Conservation (phyloP, 768 basidiomycete genomes). For the Suillus tomentosus region DNA sequence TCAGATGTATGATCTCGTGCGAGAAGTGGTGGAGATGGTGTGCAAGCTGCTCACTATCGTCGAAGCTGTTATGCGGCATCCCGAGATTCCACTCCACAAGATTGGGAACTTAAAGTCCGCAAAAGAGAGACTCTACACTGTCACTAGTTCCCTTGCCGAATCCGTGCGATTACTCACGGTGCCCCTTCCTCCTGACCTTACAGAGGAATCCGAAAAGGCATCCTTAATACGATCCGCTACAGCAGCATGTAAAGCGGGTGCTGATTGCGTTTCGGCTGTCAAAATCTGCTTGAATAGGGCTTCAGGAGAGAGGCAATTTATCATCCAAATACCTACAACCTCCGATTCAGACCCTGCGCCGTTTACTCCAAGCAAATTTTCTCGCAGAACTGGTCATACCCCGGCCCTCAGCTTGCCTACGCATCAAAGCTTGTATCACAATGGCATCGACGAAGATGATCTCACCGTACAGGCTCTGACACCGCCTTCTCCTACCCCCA, state of each 20-base stretch:
- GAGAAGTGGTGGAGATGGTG: slow-evolving; percentile 91
- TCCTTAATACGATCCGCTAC: slow-evolving; percentile 84
- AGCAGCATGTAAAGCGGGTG: slow-evolving; percentile 80
- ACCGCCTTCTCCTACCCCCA: slow-evolving; percentile 27
- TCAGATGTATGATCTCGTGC: slow-evolving; percentile 92
- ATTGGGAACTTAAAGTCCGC: slow-evolving; percentile 65
- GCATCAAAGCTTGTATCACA: slow-evolving; percentile 38
- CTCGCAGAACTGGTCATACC: slow-evolving; percentile 36
- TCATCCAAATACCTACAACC: slow-evolving; percentile 60
- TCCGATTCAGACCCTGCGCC: slow-evolving; percentile 46
- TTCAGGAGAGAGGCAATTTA: slow-evolving; percentile 60
- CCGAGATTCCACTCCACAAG: slow-evolving; percentile 65
- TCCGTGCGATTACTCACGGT: slow-evolving; percentile 78
- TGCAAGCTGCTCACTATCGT: slow-evolving; percentile 90
- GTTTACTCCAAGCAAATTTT: slow-evolving; percentile 52
- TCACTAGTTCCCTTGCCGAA: slow-evolving; percentile 85
- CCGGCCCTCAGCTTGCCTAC: slow-evolving; percentile 36
- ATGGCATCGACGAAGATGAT: slow-evolving; percentile 58
- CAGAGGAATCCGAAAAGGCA: slow-evolving; percentile 84
- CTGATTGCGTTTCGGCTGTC: slow-evolving; percentile 86
- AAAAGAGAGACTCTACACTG: slow-evolving; percentile 81
- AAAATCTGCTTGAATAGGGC: slow-evolving; percentile 77
- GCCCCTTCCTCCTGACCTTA: slow-evolving; percentile 44
- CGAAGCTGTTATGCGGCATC: slow-evolving; percentile 82
- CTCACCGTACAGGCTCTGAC: slow-evolving; percentile 56